These are phyloP conservation scores for Vaccinium vitisidaea DNA, from an alignment of 148 eudicot species.

Conservation along the genomic window DNA sequence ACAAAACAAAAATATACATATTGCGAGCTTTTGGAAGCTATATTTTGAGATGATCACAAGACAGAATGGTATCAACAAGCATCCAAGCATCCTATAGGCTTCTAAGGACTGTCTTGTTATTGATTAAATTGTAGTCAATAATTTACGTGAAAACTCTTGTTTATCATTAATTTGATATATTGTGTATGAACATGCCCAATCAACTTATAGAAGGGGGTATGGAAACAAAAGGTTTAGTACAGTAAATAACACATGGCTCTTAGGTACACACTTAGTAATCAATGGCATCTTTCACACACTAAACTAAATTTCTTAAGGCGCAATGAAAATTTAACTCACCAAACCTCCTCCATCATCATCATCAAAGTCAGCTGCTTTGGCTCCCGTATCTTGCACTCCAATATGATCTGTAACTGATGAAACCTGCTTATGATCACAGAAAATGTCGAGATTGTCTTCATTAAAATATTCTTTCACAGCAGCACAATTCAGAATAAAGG, in stretches of 20 bases:
- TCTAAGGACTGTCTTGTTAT: background rate
- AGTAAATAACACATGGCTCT: background rate
- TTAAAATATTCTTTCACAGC: background rate
- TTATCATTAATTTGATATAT: background rate
- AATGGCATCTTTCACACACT: background rate
- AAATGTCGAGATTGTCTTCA: background rate
- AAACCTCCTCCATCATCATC: slow-evolving; percentile 99
- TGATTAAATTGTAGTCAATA: background rate
- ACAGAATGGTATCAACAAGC: background rate
- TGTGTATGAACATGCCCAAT: background rate
- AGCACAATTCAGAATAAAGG: background rate
- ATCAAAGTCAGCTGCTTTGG: slow-evolving; percentile 87
- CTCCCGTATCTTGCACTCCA: slow-evolving; percentile 73
- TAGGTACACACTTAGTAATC: background rate
- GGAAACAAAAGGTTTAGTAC: background rate
- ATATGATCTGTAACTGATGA: slow-evolving; percentile 88
- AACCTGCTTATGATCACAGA: slow-evolving; percentile 41
- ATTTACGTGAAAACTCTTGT: background rate
- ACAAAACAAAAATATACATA: background rate
- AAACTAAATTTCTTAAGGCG: background rate
- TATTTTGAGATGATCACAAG: background rate
- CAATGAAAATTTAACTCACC: slow-evolving; percentile 50
- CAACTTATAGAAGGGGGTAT: background rate
- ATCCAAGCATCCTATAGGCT: background rate
- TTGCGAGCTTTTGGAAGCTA: background rate